Base-by-base conservation (phyloP, 2,329 filamentous ascomycete genomes). In the Neopestalotiopsis sp. region DNA sequence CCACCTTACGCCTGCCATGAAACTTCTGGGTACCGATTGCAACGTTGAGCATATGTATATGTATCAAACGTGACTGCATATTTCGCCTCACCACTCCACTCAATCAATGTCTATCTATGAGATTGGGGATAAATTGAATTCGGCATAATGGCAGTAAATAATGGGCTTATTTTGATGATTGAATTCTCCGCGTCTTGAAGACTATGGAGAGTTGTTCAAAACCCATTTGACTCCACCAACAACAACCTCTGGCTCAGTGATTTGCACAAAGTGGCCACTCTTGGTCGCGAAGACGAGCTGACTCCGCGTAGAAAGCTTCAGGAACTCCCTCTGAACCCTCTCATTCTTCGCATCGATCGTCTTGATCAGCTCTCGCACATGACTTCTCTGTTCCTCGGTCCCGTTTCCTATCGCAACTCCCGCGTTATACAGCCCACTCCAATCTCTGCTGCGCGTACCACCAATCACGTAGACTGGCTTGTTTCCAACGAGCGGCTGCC, bases 231-330 rank as follows among this genome's bases (percentile, higher is more conserved):
- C 76, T 67, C 74, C 77, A 65, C 77, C 77, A 45, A 76, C 76
- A 72, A 80, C 73, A 67, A 77, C 59, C 20, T 80, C 77, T 40
- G 80, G 79, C 71, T 79, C 74, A 40, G 75, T 79, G 40, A 81
- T 42, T 64, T 81, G 76, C 2, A 81, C 72, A 73, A 76, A 75
- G 67, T 81, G 80, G 3, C 79, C 79, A 76, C 79, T 81, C 70
- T 78, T 70, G 1, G 10, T 62, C 1, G 77, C 77, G 69, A 76
- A 75, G 7, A 77, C 74, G 56, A 78, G 68, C 67, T 75, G 71
- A 7, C 73, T 72, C 66, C 70, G 77, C 1, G 71, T 79, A 70
- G 79, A 74, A 30, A 73, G 72, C 38, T 67, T 74, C 10, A 56
- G 62, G 12, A 81, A 74, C 70, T 70, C 64, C 76, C 75, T 68